Percentiles rank a stretch among this genome's conserved stretches.
Evolutionary conservation across 768 basidiomycete genomes (phyloP).

Genomic region (Pholiota molesta): DNA sequence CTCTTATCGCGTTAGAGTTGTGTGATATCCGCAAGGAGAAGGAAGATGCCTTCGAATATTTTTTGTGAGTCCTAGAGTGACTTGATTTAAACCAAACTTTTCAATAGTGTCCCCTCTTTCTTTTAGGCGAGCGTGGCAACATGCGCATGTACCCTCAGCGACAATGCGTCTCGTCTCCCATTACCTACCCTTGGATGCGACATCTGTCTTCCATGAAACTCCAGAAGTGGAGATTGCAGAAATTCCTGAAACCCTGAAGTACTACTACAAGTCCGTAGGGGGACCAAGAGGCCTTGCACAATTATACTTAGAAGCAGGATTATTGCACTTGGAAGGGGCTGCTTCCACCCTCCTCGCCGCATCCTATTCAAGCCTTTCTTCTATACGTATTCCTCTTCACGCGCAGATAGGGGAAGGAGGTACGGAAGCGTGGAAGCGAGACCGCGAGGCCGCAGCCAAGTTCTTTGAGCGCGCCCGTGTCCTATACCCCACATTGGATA

Average conservation of each 20-base stretch:
- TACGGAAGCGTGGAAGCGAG: conserved; percentile 73
- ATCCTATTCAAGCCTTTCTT: conserved; percentile 77
- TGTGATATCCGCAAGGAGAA: conserved; percentile 76
- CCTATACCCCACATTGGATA: conserved; percentile 65
- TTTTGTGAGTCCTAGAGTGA: conserved; percentile 54
- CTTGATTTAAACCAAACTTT: neutral
- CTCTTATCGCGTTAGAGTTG: conserved; percentile 69
- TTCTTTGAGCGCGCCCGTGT: conserved; percentile 73
- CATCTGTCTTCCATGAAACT: conserved; percentile 34
- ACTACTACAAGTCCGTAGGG: conserved; percentile 70
- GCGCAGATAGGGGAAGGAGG: conserved; percentile 57
- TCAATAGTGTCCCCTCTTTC: neutral
- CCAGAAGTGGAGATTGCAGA: conserved; percentile 41
- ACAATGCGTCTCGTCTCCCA: conserved; percentile 78
- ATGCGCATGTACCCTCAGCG: conserved; percentile 72
- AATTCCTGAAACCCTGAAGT: conserved; percentile 48
- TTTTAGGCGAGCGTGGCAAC: conserved; percentile 79
- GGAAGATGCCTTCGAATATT: conserved; percentile 81
- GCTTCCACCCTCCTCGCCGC: conserved; percentile 72
- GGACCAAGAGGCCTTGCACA: conserved; percentile 69
- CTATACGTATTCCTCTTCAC: conserved; percentile 66
- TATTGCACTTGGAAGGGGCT: conserved; percentile 81
- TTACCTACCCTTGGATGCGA: conserved; percentile 64
- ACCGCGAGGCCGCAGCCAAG: conserved; percentile 68
- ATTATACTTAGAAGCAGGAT: conserved; percentile 77